Evolutionary conservation across 495 filamentous ascomycete species (phyloP).

Genomic region (Podospora bellae-mahoneyi): DNA sequence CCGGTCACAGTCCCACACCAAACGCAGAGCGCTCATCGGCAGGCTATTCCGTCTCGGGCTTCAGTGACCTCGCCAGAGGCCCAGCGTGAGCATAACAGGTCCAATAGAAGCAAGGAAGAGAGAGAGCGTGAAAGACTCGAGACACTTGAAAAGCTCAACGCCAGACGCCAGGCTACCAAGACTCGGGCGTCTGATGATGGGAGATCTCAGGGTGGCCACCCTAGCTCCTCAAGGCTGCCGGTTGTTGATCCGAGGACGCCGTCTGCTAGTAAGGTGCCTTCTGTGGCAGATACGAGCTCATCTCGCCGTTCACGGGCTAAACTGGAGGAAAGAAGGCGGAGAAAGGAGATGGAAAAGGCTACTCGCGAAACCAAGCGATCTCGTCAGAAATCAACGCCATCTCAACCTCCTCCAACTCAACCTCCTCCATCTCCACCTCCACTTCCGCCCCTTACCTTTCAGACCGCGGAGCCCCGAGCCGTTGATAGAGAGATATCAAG

Average conservation of each 20-base stretch:
- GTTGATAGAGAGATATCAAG: constrained; percentile 1
- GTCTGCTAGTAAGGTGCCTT: not conserved
- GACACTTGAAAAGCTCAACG: not conserved
- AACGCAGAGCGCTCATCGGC: not conserved
- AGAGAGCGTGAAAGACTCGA: not conserved
- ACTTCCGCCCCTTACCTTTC: no score
- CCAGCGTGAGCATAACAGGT: not conserved
- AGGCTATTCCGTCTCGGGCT: not conserved
- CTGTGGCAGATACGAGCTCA: not conserved
- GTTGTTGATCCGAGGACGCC: not conserved
- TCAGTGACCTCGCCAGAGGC: not conserved
- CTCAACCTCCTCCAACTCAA: not conserved
- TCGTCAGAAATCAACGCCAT: no score
- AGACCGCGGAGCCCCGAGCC: not conserved
- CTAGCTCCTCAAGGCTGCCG: not conserved
- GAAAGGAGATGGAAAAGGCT: not conserved
- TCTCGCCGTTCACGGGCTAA: not conserved
- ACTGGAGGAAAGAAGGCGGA: not conserved
- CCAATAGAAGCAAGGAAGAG: not conserved
- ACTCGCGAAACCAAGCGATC: not conserved
- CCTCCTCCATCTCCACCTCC: not conserved
- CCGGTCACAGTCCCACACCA: not conserved
- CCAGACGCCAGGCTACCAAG: no score
- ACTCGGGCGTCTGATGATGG: not conserved
- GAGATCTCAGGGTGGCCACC: not conserved